Base-by-base conservation (phyloP, 768 basidiomycete species). In the Rossbeevera mucosa region DNA sequence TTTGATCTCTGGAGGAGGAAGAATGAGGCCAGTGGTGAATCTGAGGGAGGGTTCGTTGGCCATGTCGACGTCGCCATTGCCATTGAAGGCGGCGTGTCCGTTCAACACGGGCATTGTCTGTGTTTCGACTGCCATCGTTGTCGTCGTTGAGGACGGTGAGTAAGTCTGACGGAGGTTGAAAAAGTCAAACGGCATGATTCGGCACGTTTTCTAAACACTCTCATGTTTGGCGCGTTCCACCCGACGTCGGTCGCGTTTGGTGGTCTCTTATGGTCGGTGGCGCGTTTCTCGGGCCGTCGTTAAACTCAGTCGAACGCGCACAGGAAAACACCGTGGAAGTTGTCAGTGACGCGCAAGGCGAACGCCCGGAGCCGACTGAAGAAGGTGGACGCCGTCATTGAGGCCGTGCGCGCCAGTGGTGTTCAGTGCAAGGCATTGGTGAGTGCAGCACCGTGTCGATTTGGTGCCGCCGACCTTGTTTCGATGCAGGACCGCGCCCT, bases 1-100 rank as follows among this genome's bases (percentile, higher is more conserved):
- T 77, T 95, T 92, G 63, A 97, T 94, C 68, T 95, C 94, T 31
- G 91, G 93, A 2, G 95, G 93, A 57, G 95, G 95, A 22, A 94
- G 85, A 72, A 98, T 97, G 63, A 97, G 81, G 43, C 93, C 93
- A 52, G 79, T 86, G 20, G 86, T 76, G 64, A 89, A 92, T 63
- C 88, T 77, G 57, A 57, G 59, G 20, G 67, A 56, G 28, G 67
- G 71, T 9, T 72, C 71, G 49, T 64, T 66, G 33, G 61, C 73
- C 66, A 74, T 76, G 25, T 74, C 73, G 14, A 68, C 66, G 30
- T 77, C 74, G 25, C 65, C 74, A 50, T 74, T 57, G 25, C 65
- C 74, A 50, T 74, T 57, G 22, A 76, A 76, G 44, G 62, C 28
- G 44, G 62, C 28, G 26, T 67, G 69, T 22, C 74, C 82, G 53